A percentile compares a stretch with the other conserved stretches of the same genome.
These are phyloP conservation scores for Hygrophila difformis DNA, from an alignment of 257 asterid genomes.

Conservation along the genomic window DNA sequence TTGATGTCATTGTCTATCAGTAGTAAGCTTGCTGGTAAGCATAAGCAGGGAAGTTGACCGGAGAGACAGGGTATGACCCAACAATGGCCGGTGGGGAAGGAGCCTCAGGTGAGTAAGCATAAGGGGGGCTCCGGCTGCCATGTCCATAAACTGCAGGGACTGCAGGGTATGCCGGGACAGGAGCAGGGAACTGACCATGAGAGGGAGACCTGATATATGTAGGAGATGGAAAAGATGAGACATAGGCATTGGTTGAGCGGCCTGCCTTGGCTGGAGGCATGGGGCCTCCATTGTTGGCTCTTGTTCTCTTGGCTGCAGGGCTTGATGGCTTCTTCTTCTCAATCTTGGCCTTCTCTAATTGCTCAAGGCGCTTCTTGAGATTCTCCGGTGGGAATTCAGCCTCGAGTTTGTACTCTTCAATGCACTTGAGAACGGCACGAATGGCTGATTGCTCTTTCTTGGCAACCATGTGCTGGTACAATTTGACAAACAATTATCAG, in stretches of 20 bases:
- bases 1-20: conserved; percentile 53
- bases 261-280: conserved; percentile 99
- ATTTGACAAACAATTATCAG: background rate
- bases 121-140: conserved; percentile 69
- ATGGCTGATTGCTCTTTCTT: conserved; percentile 97
- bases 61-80: conserved; percentile 63
- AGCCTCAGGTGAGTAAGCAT: conserved; percentile 80
- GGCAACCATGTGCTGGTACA: conserved; percentile 74
- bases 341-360: conserved; percentile 62
- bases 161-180: conserved; percentile 70
- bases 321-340: conserved; percentile 83
- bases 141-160: conserved; percentile 45
- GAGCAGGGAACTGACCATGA: conserved; percentile 65
- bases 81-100: conserved; percentile 42
- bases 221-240: conserved; percentile 89
- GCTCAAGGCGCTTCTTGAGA: conserved; percentile 89
- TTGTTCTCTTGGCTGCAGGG: conserved; percentile 89
- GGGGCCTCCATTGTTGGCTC: conserved; percentile 86
- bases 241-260: conserved; percentile 95
- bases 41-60: conserved; percentile 61
- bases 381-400: conserved; percentile 71
- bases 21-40: conserved; percentile 96
- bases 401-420: conserved; percentile 93
- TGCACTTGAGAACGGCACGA: conserved; percentile 89
- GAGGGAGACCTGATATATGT: conserved; percentile 75